Evolutionary conservation across 1,284 basidiomycete genomes (phyloP).

Genomic region (Ustilago sp.): DNA sequence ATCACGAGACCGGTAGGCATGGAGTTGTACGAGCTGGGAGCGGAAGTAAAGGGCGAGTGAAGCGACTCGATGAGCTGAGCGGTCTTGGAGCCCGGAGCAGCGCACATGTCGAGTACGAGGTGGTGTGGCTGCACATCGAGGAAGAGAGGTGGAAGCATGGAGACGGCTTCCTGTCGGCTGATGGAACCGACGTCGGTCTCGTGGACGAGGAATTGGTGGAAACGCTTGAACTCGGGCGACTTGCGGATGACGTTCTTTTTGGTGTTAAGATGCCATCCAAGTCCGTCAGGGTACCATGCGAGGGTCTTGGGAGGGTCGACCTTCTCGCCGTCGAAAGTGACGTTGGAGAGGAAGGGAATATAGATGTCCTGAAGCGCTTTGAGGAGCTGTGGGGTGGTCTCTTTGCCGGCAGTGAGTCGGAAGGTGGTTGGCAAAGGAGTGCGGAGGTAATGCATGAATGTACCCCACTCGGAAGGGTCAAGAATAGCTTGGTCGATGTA

Average conservation of each 20-base stretch:
- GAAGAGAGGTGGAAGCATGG: conserved; percentile 96
- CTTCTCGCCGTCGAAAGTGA: conserved; percentile 81
- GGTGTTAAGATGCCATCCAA: conserved; percentile 96
- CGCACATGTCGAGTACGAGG: conserved; percentile 88
- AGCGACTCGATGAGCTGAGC: conserved; percentile 90
- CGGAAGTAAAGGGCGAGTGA: conserved; percentile 72
- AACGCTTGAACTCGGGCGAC: conserved; percentile 91
- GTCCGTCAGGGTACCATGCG: conserved; percentile 90
- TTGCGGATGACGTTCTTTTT: conserved; percentile 90
- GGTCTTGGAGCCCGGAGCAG: conserved; percentile 98
- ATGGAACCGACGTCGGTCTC: conserved; percentile 99
- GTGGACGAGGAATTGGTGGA: conserved; percentile 95
- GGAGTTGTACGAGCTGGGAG: conserved; percentile 62
- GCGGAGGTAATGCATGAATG: conserved; percentile 78
- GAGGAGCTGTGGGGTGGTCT: conserved; percentile 61
- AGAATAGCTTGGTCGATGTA: conserved; percentile 66
- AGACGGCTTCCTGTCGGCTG: conserved; percentile 96
- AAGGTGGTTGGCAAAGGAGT: conserved; percentile 92
- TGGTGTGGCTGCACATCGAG: conserved; percentile 80
- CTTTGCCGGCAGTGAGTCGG: conserved; percentile 77
- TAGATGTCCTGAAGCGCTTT: conserved; percentile 72
- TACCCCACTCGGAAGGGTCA: conserved; percentile 77
- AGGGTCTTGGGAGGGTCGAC: conserved; percentile 81
- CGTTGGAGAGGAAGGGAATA: conserved; percentile 81
- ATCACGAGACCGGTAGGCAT: conserved; percentile 77